These are phyloP conservation scores for Cercospora sp. DNA, from an alignment of 2,329 filamentous ascomycete genomes.

Conservation along the genomic window DNA sequence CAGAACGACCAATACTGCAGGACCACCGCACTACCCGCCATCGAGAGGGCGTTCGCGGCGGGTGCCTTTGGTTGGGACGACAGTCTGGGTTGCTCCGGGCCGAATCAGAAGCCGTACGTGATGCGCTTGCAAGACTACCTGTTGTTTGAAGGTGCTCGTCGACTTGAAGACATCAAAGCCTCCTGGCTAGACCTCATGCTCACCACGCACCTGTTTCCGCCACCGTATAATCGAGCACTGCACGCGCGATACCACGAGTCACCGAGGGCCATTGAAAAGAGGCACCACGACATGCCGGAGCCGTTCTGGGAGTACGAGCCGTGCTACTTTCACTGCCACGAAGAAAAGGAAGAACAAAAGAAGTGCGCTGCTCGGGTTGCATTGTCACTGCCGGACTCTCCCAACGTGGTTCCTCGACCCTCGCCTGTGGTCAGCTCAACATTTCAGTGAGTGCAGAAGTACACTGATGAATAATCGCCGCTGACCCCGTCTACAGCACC, in stretches of 20 bases:
- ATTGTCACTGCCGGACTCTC: background rate
- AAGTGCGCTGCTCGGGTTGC: background rate
- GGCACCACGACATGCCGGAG: background rate
- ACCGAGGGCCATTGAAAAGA: background rate
- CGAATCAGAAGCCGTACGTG: constrained; percentile 12
- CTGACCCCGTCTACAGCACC: background rate
- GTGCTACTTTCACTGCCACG: constrained; percentile 12
- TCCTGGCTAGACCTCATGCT: constrained; percentile 13
- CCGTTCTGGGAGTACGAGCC: constrained; percentile 9
- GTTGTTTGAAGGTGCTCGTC: constrained; percentile 7
- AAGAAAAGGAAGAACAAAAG: background rate
- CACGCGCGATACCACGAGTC: constrained; percentile 8
- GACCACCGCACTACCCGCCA: constrained; percentile 7
- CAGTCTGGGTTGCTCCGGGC: constrained; percentile 6
- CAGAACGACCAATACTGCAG: constrained; percentile 11
- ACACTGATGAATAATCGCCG: background rate
- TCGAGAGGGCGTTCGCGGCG: constrained; percentile 3
- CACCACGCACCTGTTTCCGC: constrained; percentile 5
- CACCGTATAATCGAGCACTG: constrained; percentile 9
- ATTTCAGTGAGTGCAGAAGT: background rate
- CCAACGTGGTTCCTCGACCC: background rate
- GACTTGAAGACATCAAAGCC: constrained; percentile 6
- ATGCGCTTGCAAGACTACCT: constrained; percentile 14
- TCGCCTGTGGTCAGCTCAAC: background rate
- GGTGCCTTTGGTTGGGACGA: constrained; percentile 9